These are phyloP conservation scores for Epichloe sp. DNA, from an alignment of 2,329 filamentous ascomycete species.

Conservation along the genomic window DNA sequence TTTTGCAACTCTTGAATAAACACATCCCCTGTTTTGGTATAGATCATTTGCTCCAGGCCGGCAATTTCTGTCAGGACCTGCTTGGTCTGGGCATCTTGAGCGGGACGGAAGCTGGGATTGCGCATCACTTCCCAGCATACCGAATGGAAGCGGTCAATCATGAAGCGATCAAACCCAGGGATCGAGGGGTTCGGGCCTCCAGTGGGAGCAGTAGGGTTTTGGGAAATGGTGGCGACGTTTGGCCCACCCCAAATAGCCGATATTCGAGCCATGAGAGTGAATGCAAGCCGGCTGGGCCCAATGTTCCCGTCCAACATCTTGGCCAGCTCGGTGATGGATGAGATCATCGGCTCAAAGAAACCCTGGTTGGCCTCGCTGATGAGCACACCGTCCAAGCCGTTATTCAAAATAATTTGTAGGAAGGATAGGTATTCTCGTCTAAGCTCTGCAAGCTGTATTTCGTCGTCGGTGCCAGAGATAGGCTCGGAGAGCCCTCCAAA, in stretches of 20 bases:
- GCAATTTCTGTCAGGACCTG: slow-evolving; percentile 84
- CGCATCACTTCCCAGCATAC: slow-evolving; percentile 82
- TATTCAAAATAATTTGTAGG: slow-evolving; percentile 76
- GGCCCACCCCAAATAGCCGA: slow-evolving; percentile 82
- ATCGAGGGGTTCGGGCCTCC: slow-evolving; percentile 45
- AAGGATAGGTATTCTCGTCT: slow-evolving; percentile 94
- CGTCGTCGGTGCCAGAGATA: slow-evolving; percentile 83
- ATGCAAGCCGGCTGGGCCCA: slow-evolving; percentile 55
- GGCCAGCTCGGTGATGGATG: slow-evolving; percentile 72
- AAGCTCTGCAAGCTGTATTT: slow-evolving; percentile 85
- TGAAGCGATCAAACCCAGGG: slow-evolving; percentile 83
- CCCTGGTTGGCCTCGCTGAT: slow-evolving; percentile 83
- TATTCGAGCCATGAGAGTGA: slow-evolving; percentile 73
- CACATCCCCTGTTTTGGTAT: slow-evolving; percentile 72
- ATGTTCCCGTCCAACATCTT: slow-evolving; percentile 58
- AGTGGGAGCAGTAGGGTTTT: slow-evolving; percentile 36
- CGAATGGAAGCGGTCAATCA: slow-evolving; percentile 78
- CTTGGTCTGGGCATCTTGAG: slow-evolving; percentile 71
- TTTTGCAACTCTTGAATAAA: slow-evolving; percentile 60
- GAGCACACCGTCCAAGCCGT: slow-evolving; percentile 77
- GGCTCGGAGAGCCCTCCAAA: slow-evolving; percentile 76
- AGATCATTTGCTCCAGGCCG: slow-evolving; percentile 74
- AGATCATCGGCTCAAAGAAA: slow-evolving; percentile 78
- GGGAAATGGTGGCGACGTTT: slow-evolving; percentile 48
- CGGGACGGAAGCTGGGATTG: slow-evolving; percentile 65